Conservation (phyloP, 805 yeast genomes). For the Lachancea quebecensis region DNA sequence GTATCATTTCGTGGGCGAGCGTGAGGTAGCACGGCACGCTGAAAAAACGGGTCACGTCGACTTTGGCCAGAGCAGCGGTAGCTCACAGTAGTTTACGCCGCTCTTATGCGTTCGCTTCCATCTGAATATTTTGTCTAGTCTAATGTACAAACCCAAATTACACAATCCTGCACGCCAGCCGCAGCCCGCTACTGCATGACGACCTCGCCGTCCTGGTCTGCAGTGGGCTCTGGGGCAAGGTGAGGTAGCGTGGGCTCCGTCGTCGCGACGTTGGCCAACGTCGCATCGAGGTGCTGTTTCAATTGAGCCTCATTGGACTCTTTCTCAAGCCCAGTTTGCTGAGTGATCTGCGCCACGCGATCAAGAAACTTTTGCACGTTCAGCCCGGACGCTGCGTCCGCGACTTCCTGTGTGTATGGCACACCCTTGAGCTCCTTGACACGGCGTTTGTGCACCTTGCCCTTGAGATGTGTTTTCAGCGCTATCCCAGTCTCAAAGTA, state of each 20-base stretch:
- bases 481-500: constrained; percentile 77
- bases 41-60: constrained; percentile 50
- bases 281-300: constrained; percentile 24
- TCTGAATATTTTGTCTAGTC: not conserved
- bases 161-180: not conserved
- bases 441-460: constrained; percentile 82
- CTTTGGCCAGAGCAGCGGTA: constrained; percentile 46
- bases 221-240: constrained; percentile 12
- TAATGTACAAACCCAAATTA: constrained; percentile 1
- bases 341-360: constrained; percentile 55
- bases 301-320: constrained; percentile 36
- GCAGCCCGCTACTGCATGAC: constrained; percentile 11
- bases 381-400: constrained; percentile 84
- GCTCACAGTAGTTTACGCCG: not conserved
- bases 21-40: constrained; percentile 60
- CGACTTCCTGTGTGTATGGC: constrained; percentile 83
- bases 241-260: constrained; percentile 32
- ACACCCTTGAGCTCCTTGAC: constrained; percentile 65
- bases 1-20: constrained; percentile 49
- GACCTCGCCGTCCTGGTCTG: constrained; percentile 17
- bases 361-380: constrained; percentile 61
- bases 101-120: no score
- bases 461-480: constrained; percentile 61
- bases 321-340: constrained; percentile 42
- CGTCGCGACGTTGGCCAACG: constrained; percentile 23